Base-by-base conservation (phyloP, 75 land plant species). In the Ceratopteris richardii region DNA sequence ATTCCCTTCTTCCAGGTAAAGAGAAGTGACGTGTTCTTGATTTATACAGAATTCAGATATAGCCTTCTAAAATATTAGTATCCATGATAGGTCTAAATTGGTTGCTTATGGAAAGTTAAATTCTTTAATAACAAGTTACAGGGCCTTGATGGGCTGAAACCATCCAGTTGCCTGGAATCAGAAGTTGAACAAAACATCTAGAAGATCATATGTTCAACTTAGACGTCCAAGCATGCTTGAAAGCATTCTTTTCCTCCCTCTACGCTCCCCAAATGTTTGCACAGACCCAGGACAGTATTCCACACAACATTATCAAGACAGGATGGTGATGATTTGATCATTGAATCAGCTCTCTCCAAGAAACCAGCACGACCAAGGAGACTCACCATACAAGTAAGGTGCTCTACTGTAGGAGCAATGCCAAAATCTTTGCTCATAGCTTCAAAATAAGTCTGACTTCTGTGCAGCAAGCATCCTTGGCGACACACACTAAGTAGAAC, bases 351-450 rank as follows among this genome's bases (percentile, higher is more conserved):
- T 41, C 60, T 68, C 0, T 61, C 31, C 16, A 72, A 13, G 18
- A 24, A 7, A 23, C 69, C 75, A n/a, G 69, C 69, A 36, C 75
- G 33, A 13, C 69, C 64, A 16, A 72, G 39, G 16, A 60, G 18
- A 61, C 65, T 67, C 37, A 76, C 62, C 69, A 76, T 65, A 62
- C 73, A 66, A n/a, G 66, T 61, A 63, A 61, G 71, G 46, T 76
- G 79, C 29, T 66, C 70, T 33, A 13, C 51, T 6, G 62, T 27
- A 2, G 64, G 62, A 25, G 28, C 52, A 39, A 53, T 22, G 22
- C 41, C 51, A 37, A 16, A 2, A 18, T 29, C 29, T 10, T 48
- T 30, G 12, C 31, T 40, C 13, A 84, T 70, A 13, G 54, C 41
- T 2, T 67, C 67, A 44, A 80, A 80, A 24, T 76, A 51, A 10